Conservation (phyloP, 192 early-diverging fungal species). For the Backusella macrospora region DNA sequence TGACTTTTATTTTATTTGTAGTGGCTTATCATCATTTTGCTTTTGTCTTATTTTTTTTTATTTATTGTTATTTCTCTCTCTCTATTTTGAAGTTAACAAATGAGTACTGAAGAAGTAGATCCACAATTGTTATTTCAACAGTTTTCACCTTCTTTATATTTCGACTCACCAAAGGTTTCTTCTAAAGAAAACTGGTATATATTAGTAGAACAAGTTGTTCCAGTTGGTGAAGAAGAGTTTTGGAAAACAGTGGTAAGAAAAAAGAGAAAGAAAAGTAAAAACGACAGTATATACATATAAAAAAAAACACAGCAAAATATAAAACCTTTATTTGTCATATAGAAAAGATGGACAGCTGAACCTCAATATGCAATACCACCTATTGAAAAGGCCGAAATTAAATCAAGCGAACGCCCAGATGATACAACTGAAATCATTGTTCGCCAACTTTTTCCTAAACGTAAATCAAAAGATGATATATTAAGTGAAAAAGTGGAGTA, state of each 20-base stretch:
- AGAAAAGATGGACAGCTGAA: conserved; percentile 61
- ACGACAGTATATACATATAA: neutral
- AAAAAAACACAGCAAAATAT: neutral
- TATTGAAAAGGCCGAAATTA: conserved; percentile 52
- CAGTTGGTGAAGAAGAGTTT: conserved; percentile 44
- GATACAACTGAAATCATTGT: conserved; percentile 26
- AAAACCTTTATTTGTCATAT: neutral
- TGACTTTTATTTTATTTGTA: neutral
- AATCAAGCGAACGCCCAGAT: conserved; percentile 23
- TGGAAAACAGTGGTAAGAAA: conserved; percentile 50
- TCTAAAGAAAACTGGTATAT: conserved; percentile 36
- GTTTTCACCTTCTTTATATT: conserved; percentile 26
- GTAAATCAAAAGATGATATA: conserved; percentile 47
- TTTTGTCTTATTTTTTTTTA: neutral
- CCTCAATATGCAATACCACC: conserved; percentile 67
- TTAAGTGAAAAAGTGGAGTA: conserved; percentile 50
- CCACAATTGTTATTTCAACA: conserved; percentile 28
- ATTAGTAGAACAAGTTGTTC: conserved; percentile 44
- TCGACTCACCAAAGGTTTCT: conserved; percentile 7
- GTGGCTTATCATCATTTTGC: conserved; percentile 10
- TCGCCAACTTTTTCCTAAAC: conserved; percentile 49
- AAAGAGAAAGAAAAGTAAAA: neutral
- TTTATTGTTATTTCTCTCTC: neutral
- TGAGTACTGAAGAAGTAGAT: conserved; percentile 11
- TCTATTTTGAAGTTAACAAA: neutral